These are phyloP conservation scores for Apostasia ramifera DNA, from an alignment of 106 monocot genomes.

Conservation along the genomic window DNA sequence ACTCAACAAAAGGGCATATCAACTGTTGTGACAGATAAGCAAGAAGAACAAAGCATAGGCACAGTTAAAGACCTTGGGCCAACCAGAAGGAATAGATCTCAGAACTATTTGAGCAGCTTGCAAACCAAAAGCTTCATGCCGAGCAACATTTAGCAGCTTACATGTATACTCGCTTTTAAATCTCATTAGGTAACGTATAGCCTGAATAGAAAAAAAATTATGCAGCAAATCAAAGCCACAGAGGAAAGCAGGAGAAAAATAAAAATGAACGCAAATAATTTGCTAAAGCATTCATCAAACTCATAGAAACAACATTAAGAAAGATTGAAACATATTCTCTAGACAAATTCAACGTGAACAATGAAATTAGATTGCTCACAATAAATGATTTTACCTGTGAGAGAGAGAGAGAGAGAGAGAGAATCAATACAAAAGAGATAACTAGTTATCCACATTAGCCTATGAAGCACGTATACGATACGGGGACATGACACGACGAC, in stretches of 20 bases:
- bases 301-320: too few species aligned
- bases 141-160: constrained; percentile 51
- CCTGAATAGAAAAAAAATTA: constrained; percentile 27
- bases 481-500: too few species aligned
- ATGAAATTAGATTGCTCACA: too few species aligned
- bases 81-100: constrained; percentile 20
- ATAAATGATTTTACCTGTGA: too few species aligned
- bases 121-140: constrained; percentile 62
- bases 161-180: constrained; percentile 74
- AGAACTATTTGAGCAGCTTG: constrained; percentile 69
- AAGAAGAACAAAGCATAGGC: background rate
- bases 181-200: constrained; percentile 77
- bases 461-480: too few species aligned
- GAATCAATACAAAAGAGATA: too few species aligned
- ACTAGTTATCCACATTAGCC: too few species aligned
- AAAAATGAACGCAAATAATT: constrained; percentile 1
- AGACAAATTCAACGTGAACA: too few species aligned
- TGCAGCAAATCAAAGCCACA: constrained; percentile 11
- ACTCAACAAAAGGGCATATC: too few species aligned
- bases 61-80: constrained; percentile 44
- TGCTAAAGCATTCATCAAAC: too few species aligned
- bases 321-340: too few species aligned
- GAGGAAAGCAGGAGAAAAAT: background rate
- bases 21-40: background rate
- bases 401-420: too few species aligned